These are phyloP conservation scores for Pisolithus tinctorius DNA, from an alignment of 768 basidiomycete species.

Conservation along the genomic window DNA sequence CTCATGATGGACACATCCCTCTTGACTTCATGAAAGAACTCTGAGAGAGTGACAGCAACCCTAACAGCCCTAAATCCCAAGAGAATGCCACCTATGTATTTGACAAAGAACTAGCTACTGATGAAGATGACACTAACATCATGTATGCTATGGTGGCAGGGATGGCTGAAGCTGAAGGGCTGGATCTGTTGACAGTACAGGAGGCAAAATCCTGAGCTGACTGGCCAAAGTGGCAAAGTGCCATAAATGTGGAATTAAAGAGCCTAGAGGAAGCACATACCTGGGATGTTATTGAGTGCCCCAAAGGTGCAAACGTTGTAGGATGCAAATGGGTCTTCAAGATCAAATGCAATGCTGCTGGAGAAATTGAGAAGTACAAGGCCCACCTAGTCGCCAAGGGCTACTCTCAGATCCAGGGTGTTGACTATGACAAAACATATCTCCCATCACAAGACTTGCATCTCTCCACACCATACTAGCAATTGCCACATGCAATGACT, in stretches of 20 bases:
- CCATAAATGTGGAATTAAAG: not conserved
- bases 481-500: too few species aligned
- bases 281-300: conserved; percentile 24
- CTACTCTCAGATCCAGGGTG: conserved; percentile 1
- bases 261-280: conserved; percentile 10
- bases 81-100: too few species aligned
- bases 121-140: not conserved
- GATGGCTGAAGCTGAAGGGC: not conserved
- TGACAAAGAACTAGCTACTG: too few species aligned
- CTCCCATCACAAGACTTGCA: not conserved
- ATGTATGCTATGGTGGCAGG: not conserved
- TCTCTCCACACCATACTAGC: not conserved
- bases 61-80: too few species aligned
- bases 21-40: too few species aligned
- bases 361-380: conserved; percentile 28
- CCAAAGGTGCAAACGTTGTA: conserved; percentile 25
- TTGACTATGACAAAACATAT: not conserved
- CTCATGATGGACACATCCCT: too few species aligned
- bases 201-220: conserved; percentile 9
- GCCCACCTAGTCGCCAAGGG: conserved; percentile 35
- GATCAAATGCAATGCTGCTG: conserved; percentile 7
- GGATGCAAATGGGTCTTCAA: conserved; percentile 33
- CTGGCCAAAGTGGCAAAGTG: conserved; percentile 13
- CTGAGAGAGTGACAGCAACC: too few species aligned
- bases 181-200: not conserved